A percentile compares a stretch with the other conserved stretches of the same genome.
Evolutionary conservation across 352 stramenopile species (phyloP).

Genomic region (Globisporangium alternatum): DNA sequence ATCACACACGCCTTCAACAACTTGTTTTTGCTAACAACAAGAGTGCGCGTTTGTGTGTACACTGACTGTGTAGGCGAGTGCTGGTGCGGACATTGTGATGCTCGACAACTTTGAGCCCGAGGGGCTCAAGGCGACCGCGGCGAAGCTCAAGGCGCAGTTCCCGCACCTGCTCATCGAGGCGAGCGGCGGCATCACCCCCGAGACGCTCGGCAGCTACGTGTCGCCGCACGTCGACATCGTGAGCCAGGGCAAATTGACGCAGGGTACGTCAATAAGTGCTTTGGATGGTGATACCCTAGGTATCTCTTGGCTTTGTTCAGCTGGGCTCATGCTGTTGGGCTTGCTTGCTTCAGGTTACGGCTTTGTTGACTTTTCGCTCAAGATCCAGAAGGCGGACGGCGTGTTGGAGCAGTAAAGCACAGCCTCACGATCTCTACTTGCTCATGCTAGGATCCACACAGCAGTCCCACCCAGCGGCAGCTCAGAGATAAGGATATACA

Average conservation of each 20-base stretch:
- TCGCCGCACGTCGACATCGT: conserved; percentile 96
- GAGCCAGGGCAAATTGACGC: conserved; percentile 96
- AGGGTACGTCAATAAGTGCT: conserved; percentile 50
- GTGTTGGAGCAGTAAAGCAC: conserved; percentile 37
- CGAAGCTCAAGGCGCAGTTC: conserved; percentile 92
- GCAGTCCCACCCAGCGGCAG: too few species aligned
- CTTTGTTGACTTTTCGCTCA: conserved; percentile 97
- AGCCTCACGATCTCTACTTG: not conserved
- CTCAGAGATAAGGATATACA: not conserved
- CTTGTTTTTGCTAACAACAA: not conserved
- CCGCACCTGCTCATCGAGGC: conserved; percentile 96
- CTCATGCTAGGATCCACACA: too few species aligned
- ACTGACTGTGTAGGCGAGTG: conserved; percentile 40
- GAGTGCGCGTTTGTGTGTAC: not conserved
- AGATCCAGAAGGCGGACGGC: conserved; percentile 90
- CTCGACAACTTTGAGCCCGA: conserved; percentile 97
- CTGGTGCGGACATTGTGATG: conserved; percentile 95
- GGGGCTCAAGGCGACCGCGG: conserved; percentile 89
- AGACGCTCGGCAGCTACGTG: conserved; percentile 93
- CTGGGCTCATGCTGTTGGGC: not conserved
- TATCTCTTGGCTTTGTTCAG: not conserved
- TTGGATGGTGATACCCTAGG: not conserved
- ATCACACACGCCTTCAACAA: not conserved
- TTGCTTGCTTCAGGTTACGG: conserved; percentile 66
- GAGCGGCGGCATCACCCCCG: conserved; percentile 96